Percentiles rank a stretch among this genome's conserved stretches.
These are phyloP conservation scores for Rhizophlyctis rosea DNA, from an alignment of 192 early-diverging fungal species.

Conservation along the genomic window DNA sequence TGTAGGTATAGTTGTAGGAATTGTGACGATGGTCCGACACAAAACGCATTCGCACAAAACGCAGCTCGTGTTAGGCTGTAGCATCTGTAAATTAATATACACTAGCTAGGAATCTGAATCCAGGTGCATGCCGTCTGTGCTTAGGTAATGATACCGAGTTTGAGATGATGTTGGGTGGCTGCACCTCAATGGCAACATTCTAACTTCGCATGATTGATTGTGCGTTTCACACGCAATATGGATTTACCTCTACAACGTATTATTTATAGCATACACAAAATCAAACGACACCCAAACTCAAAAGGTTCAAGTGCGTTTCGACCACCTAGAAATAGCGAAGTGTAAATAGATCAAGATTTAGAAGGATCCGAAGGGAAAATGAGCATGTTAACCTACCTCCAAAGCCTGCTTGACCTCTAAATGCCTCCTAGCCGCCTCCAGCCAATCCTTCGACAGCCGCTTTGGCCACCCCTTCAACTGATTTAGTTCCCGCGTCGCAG, in stretches of 20 bases:
- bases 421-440: constrained; percentile 71
- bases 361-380: background rate
- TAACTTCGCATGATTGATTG: no score
- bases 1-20: no score
- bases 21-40: no score
- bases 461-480: constrained; percentile 90
- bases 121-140: no score
- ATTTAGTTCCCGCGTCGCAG: constrained; percentile 86
- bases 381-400: constrained; percentile 48
- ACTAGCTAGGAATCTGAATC: no score
- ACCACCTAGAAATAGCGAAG: constrained; percentile 14
- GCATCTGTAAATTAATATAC: no score
- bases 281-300: constrained; percentile 21
- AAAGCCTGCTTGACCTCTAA: constrained; percentile 89
- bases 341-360: constrained; percentile 2
- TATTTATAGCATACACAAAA: background rate
- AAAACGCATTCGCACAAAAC: no score
- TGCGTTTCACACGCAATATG: no score
- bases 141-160: no score
- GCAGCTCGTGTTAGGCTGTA: no score
- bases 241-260: constrained; percentile 8
- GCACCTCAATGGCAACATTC: no score
- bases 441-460: constrained; percentile 83
- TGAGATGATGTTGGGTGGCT: no score
- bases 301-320: constrained; percentile 21